phyloP scores from a whole-genome alignment of 768 basidiomycete species.

The Ramaria sp. region DNA sequence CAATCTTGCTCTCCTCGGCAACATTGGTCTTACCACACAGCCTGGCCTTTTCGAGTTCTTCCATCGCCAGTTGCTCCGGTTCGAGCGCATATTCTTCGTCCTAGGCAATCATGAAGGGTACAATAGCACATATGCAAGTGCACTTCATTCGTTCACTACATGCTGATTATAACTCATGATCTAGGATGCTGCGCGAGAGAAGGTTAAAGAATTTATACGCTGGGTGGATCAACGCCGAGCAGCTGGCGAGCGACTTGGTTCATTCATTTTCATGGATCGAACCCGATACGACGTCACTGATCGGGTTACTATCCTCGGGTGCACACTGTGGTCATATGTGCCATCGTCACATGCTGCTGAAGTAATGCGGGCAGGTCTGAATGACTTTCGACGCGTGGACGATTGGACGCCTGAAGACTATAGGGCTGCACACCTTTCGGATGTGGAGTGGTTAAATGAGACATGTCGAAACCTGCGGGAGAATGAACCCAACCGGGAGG shows the following conservation, averaged over 20 bases:
- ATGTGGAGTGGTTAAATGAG: conserved; percentile 24
- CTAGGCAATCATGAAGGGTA: conserved; percentile 24
- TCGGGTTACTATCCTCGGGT: conserved; percentile 27
- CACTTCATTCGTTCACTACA: neutral
- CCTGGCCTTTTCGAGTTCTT: conserved; percentile 24
- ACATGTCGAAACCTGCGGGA: conserved; percentile 16
- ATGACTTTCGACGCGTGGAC: conserved; percentile 25
- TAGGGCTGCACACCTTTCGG: conserved; percentile 18
- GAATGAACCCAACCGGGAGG: conserved; percentile 20
- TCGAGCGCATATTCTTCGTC: conserved; percentile 24
- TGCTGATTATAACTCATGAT: neutral
- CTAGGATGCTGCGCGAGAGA: conserved; percentile 8
- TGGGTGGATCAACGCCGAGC: conserved; percentile 3
- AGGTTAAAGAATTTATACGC: conserved; percentile 10
- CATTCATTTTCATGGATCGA: conserved; percentile 24
- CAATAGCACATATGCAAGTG: conserved; percentile 14
- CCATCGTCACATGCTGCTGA: conserved; percentile 18
- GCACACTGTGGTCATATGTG: conserved; percentile 28
- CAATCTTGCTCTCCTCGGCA: conserved; percentile 25
- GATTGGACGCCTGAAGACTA: conserved; percentile 18
- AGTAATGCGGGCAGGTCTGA: conserved; percentile 19
- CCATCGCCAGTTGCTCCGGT: conserved; percentile 19
- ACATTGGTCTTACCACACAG: conserved; percentile 25
- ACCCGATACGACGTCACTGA: conserved; percentile 24
- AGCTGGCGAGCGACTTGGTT: conserved; percentile 11